Evolutionary conservation across 2,329 filamentous ascomycete genomes (phyloP), one percentile per base, ranked within the genome.

Genomic region (Grosmannia huntii): DNA sequence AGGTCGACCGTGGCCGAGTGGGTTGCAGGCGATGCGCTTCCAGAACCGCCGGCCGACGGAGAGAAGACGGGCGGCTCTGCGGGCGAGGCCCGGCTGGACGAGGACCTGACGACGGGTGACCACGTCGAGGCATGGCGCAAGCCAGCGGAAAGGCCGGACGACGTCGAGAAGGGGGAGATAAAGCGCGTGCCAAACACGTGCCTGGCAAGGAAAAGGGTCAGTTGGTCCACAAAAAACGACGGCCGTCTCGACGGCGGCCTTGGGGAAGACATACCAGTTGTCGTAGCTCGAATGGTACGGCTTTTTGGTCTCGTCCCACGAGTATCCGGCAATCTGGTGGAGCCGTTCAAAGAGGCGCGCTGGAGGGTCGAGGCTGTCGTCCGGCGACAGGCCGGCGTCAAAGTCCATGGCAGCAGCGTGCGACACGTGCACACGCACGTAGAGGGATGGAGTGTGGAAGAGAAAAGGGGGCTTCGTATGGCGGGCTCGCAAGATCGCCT

Each of bases 271-370:
- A 66, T 74, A 84, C 90, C 91, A 97, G 74, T 91, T 90, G 70
- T 95, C 90, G 72, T 96, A 96, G 65, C 85, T 89, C 55, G 81
- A 80, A 67, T 85, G 83, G 58, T 79, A 74, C 12, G 81, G 81
- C 28, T 71, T 70, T 59, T 67, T 69, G 16, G 80, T 77, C 64
- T 88, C 85, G 70, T 90, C 86, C 87, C 87, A 91, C 7, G 80
- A 82, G 68, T 89, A 90, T 57, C 86, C 87, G 52, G 84, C 78
- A 63, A 91, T 78, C 68, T 89, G 85, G 62, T 81, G 78, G 63
- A 91, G 76, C 55, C 87, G 82, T 69, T 90, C 86, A 65, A 85
- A 86, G 57, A 91, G 79, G 65, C 84, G 82, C 63, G 79, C 75
- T 50, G 85, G 86, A 60, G 85, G 84, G 68, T 84, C 81, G 66